These are phyloP conservation scores for Lagenidium sp. DNA, from an alignment of 352 stramenopile species.

Conservation along the genomic window DNA sequence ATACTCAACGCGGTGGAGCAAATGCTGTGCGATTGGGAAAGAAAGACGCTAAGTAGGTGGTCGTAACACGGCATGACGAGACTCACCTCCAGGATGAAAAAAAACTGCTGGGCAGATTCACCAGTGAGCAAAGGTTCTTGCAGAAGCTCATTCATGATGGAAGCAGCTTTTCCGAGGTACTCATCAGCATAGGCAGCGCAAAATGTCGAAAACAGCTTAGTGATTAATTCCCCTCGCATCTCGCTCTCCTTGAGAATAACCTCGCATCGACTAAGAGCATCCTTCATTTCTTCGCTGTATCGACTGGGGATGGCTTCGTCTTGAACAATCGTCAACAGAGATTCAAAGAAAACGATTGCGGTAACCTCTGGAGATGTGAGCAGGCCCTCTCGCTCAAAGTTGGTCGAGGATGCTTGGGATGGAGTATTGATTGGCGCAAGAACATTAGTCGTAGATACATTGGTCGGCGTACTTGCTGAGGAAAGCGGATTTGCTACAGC, in stretches of 20 bases:
- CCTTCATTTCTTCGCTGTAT: constrained; percentile 30
- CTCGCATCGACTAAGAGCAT: constrained; percentile 38
- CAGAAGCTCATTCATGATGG: constrained; percentile 46
- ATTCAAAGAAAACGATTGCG: constrained; percentile 39
- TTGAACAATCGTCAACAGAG: constrained; percentile 33
- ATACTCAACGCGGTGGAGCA: constrained; percentile 51
- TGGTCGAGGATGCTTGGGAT: constrained; percentile 28
- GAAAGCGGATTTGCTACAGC: constrained; percentile 6
- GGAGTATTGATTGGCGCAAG: no score
- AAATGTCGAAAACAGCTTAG: constrained; percentile 59
- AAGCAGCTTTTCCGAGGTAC: constrained; percentile 50
- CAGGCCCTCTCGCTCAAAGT: constrained; percentile 30
- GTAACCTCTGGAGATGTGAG: constrained; percentile 11
- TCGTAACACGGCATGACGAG: no score
- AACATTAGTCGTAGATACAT: constrained; percentile 4
- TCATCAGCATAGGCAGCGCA: constrained; percentile 49
- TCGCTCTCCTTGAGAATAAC: constrained; percentile 63
- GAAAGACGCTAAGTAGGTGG: not conserved
- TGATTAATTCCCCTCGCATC: constrained; percentile 51
- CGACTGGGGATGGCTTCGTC: constrained; percentile 25
- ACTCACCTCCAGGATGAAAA: constrained; percentile 49
- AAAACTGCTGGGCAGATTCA: constrained; percentile 60
- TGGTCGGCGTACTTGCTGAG: constrained; percentile 9
- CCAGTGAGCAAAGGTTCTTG: constrained; percentile 49
- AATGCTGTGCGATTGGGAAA: constrained; percentile 9